Evolutionary conservation across 305 asterid genomes (phyloP).

Genomic region (Lippia alba): DNA sequence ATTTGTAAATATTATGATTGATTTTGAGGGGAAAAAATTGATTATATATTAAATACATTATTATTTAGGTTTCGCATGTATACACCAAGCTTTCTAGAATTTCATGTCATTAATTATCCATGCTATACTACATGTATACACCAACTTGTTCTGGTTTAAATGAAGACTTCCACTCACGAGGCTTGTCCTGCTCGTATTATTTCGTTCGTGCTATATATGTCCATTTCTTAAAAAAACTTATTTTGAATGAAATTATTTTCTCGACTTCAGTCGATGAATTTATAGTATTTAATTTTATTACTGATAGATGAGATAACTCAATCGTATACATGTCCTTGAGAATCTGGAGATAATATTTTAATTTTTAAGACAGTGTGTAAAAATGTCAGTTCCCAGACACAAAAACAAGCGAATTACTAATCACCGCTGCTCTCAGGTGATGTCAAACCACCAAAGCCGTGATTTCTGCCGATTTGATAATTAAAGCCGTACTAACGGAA

Average conservation of each 20-base stretch:
- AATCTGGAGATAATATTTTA: no score
- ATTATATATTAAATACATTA: no score
- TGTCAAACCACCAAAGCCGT: conserved; percentile 44
- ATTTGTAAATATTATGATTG: no score
- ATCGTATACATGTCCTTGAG: not conserved
- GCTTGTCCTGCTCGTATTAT: not conserved
- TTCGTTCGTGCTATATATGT: no score
- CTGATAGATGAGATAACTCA: conserved; percentile 1
- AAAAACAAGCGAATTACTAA: not conserved
- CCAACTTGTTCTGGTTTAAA: conserved; percentile 22
- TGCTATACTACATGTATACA: conserved; percentile 25
- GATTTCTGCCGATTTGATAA: conserved; percentile 23
- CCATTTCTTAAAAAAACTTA: no score
- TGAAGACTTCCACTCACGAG: conserved; percentile 30
- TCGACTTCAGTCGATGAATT: no score
- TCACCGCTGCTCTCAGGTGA: conserved; percentile 25
- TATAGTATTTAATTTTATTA: no score
- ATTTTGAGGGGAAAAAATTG: no score
- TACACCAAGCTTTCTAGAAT: conserved; percentile 16
- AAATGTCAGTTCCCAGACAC: conserved; percentile 17
- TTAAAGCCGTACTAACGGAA: not conserved
- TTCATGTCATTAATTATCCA: conserved; percentile 11
- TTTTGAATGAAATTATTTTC: no score
- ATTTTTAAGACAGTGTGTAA: conserved; percentile 4
- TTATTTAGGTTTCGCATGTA: no score